Conservation (phyloP, 2,329 filamentous ascomycete species). For the Aspergillaceae sp. region DNA sequence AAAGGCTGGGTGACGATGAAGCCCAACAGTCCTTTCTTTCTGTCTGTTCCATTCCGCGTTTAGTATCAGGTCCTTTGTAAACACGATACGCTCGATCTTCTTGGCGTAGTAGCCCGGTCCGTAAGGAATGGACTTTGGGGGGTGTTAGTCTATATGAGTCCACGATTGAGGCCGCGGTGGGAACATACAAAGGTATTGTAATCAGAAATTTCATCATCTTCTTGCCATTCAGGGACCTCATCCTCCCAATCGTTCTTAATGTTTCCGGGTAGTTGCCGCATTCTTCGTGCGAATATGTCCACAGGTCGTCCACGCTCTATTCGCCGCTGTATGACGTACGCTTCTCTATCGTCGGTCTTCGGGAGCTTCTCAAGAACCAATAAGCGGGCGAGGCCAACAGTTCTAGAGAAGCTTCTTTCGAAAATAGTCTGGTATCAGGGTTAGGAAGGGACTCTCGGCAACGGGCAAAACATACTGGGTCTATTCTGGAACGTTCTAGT, state of each 20-base stretch:
- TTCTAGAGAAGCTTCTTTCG: conserved; percentile 68
- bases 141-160: conserved; percentile 36
- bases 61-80: conserved; percentile 69
- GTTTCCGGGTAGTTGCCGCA: conserved; percentile 51
- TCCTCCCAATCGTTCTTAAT: conserved; percentile 71
- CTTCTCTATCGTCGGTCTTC: conserved; percentile 56
- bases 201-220: conserved; percentile 64
- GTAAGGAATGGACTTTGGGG: conserved; percentile 28
- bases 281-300: conserved; percentile 27
- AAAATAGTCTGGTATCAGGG: conserved; percentile 56
- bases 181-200: conserved; percentile 17
- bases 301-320: conserved; percentile 63
- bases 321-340: conserved; percentile 62
- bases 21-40: conserved; percentile 63
- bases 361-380: conserved; percentile 73
- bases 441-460: not conserved
- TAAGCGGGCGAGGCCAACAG: conserved; percentile 67
- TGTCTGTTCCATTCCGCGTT: conserved; percentile 81
- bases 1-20: conserved; percentile 79
- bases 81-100: conserved; percentile 71
- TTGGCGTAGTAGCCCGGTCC: conserved; percentile 29
- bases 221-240: conserved; percentile 75
- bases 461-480: conserved; percentile 43
- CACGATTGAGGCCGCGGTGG: not conserved
- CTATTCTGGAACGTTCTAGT: conserved; percentile 64